Base-by-base conservation (phyloP, 139 green algal genomes). In the Tetradesmus lagerheimii region DNA sequence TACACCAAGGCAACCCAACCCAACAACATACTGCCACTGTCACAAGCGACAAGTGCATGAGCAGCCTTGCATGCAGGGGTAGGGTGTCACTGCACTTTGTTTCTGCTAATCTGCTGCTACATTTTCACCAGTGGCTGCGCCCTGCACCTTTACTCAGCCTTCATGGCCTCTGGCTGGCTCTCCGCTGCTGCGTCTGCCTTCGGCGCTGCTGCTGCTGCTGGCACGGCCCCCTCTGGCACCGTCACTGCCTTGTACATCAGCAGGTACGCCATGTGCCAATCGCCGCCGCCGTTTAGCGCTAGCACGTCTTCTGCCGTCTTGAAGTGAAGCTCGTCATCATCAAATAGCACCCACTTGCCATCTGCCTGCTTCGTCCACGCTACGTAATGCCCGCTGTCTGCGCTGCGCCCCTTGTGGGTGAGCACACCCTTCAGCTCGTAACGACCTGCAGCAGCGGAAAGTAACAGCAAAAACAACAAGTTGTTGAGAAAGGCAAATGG, bases 241-340 rank as follows among this genome's bases (percentile, higher is more conserved):
- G 62, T 92, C 81, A 97, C 85, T 1, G 95, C 96, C 18, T 93
- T 94, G 94, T 98, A 99, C 39, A 99, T 71, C 90, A 99, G 92
- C 83, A 99, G 91, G 93, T 99, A 99, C 0, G 96, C 97, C 97
- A 99, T 99, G 94, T 99, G 98, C 97, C 97, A 99, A 93, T 99
- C 98, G 25, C 98, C 98, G 25, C 98, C 98, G 39, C 97, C 97
- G 38, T 90, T 94, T 23, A 99, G 94, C 37, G 94, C 92, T 25
- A 98, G 90, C 71, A 99, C 95, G 27, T 99, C 98, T 27, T 99
- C 98, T 83, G 97, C 94, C 86, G 94, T 96, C 82, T 91, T 93
- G 35, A 93, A 80, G n/a, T 93, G 96, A 34, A 98, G 92, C 80
- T 95, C 90, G 77, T 99, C 97, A 92, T 99, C 98, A 86, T 99